Percentiles rank a stretch among this genome's conserved stretches.
Conservation (phyloP, 2,329 filamentous ascomycete species). For the Penicillium thymicola region DNA sequence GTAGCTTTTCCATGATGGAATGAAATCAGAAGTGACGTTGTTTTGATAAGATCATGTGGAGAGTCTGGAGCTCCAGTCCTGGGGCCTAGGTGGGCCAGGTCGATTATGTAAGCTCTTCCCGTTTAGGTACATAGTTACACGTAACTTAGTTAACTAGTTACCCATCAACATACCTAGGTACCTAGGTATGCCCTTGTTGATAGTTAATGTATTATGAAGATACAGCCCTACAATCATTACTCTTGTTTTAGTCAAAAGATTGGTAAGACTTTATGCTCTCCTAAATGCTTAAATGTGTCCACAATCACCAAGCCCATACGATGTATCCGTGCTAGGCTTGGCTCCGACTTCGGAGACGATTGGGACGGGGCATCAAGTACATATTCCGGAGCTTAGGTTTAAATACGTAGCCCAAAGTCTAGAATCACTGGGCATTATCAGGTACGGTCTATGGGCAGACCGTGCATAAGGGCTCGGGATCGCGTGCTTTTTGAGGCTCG, state of each 20-base stretch:
- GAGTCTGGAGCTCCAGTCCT: neutral
- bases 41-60: conserved; percentile 10
- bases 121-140: no score
- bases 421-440: neutral
- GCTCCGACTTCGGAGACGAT: conserved; percentile 9
- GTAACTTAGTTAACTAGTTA: no score
- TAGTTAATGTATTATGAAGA: neutral
- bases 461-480: neutral
- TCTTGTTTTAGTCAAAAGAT: neutral
- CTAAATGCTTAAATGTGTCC: neutral
- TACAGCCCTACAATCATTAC: neutral
- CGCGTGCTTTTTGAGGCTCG: conserved; percentile 3
- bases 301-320: neutral
- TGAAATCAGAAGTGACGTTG: conserved; percentile 1
- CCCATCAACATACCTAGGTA: no score
- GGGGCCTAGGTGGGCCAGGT: neutral
- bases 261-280: neutral
- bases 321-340: neutral
- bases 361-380: neutral
- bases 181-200: no score
- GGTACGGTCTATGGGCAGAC: neutral
- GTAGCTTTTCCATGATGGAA: conserved; percentile 21
- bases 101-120: conserved; percentile 6
- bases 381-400: neutral
- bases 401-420: neutral